Base-by-base conservation (phyloP, 805 yeast species). In the Lachancea fermentati region DNA sequence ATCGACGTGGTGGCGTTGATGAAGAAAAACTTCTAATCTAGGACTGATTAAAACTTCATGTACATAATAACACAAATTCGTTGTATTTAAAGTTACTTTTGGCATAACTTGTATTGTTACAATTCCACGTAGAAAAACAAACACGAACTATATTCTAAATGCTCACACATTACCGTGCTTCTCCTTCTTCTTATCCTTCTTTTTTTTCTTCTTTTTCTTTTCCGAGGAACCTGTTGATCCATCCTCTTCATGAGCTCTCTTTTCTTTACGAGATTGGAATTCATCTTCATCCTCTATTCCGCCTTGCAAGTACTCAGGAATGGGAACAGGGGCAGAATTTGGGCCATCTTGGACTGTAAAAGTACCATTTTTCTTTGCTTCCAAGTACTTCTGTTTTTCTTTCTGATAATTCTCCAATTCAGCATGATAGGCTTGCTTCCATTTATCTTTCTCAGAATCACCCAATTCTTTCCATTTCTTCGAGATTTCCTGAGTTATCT, bases 401-500 rank as follows among this genome's bases (percentile, higher is more conserved):
- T 44, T 58, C 43, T 72, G 73, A 57, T 76, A 77, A 32, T 52
- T 57, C 35, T 58, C 67, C 42, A 73, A 54, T 44, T 73, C 72
- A 37, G 63, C 64, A 37, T 58, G 58, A 56, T 74, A 72, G 43
- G 72, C 65, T 47, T 74, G 76, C 59, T 83, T 81, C 81, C 93
- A 85, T 51, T 73, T 73, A 36, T 71, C 76, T 62, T 83, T 85
- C 57, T 81, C 91, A 14, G 66, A 73, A n/a, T 76, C 83, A 36
- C 80, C 59, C 57, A 89, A 66, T 29, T 69, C 75, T 50, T 78
- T 76, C 97, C 97, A 91, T 54, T 79, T 75, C 54, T 75, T 78
- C 34, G 93, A 79, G 50, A 88, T 81, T 52, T 79, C 80, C 54
- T 77, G 81, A 30, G 93, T 84, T 63, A 88, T 73, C 54, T 86